Evolutionary conservation across 202 grass and related monocot species (phyloP), one percentile per base, ranked within the genome.

Genomic region (Setaria viridis): DNA sequence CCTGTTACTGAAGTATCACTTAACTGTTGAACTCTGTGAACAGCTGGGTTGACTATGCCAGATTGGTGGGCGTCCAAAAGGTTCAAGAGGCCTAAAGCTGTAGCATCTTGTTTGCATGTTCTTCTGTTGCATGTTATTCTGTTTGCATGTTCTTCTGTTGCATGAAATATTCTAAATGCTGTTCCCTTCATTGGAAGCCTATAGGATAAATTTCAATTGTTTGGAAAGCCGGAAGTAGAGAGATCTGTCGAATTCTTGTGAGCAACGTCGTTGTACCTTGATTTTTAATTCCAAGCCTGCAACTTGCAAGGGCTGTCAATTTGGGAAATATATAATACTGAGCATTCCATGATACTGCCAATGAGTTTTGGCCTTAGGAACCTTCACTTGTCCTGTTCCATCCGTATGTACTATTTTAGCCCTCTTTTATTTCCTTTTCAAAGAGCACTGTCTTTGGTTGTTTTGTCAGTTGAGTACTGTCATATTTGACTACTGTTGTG

Each of bases 1-100:
- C 39, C 2, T 62, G 29, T 21, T 21, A 42, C 4, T 25, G 49
- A 4, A 55, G 11, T 29, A 41, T 88, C 73, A 17, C 29, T 79
- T 47, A 25, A 83, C 55, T 0, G 21, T n/a, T 50, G 43, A 58
- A 20, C 75, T 67, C 80, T 65, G 51, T 81, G 62, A 58, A 37
- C 88, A 98, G 95, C 65, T 98, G 95, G 95, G 88, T 98, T 54
- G 95, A 98, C 86, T 98, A 92, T 78, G 95, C 95, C 32, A 87
- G 91, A 71, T 98, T 69, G 91, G 50, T 95, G 35, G 93, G 95
- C 39, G 85, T 98, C 73, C 95, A 98, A 80, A 93, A 93, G 78
- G 39, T 49, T 46, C 83, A 87, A 41, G 89, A 93, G 75, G 69
- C 58, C 11, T 90, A 6, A 87, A 83, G 74, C 79, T n/a, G 2